Evolutionary conservation across 495 filamentous ascomycete species (phyloP).

Genomic region (Aspergillus sclerotioniger): DNA sequence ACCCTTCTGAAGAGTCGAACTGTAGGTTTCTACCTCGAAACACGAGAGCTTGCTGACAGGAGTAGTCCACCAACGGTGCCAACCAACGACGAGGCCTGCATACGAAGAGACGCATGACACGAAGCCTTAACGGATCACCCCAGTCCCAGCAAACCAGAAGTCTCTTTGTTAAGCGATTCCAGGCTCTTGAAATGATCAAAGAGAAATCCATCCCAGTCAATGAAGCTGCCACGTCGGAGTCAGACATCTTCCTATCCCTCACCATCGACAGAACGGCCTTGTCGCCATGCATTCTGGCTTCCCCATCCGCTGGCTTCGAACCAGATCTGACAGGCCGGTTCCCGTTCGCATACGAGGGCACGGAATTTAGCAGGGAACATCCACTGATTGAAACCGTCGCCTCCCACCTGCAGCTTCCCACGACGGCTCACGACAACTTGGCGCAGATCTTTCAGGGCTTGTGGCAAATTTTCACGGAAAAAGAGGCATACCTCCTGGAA

Average conservation of each 20-base stretch:
- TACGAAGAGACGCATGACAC: constrained; percentile 38
- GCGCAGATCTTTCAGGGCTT: constrained; percentile 52
- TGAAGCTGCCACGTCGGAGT: constrained; percentile 29
- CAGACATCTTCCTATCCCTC: constrained; percentile 55
- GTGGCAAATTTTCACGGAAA: constrained; percentile 59
- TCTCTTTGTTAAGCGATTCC: constrained; percentile 57
- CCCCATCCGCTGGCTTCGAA: constrained; percentile 44
- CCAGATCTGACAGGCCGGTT: constrained; percentile 49
- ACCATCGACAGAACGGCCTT: constrained; percentile 62
- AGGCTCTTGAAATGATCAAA: constrained; percentile 60
- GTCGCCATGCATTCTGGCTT: constrained; percentile 66
- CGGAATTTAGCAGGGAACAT: constrained; percentile 29
- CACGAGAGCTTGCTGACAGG: constrained; percentile 17
- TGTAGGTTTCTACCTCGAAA: constrained; percentile 24
- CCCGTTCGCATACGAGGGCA: constrained; percentile 57
- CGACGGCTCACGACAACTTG: constrained; percentile 41
- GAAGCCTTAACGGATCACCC: constrained; percentile 3
- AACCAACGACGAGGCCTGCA: constrained; percentile 52
- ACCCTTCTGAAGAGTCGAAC: constrained; percentile 42
- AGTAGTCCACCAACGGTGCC: constrained; percentile 19
- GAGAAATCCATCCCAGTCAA: constrained; percentile 49
- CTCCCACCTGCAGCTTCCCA: constrained; percentile 51
- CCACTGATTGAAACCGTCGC: constrained; percentile 41
- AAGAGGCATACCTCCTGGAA: constrained; percentile 65
- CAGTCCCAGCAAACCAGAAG: constrained; percentile 45